A percentile compares a stretch with the other conserved stretches of the same genome.
These are phyloP conservation scores for Paecilomyces niveus DNA, from an alignment of 2,329 filamentous ascomycete species.

Conservation along the genomic window DNA sequence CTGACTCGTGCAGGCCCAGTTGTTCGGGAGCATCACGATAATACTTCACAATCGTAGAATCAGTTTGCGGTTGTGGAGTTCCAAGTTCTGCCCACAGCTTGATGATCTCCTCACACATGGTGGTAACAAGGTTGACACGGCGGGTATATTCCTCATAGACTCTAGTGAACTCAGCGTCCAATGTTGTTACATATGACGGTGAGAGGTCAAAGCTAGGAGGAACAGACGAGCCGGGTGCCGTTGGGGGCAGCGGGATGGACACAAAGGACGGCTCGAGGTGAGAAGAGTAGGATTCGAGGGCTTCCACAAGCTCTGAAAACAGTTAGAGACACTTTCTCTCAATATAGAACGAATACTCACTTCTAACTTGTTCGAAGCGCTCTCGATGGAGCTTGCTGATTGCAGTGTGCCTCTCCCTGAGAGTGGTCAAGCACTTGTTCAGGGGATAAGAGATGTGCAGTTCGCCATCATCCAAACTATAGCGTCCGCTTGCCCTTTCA, in stretches of 20 bases:
- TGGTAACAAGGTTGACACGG: constrained; percentile 67
- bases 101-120: constrained; percentile 76
- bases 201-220: constrained; percentile 89
- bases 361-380: constrained; percentile 91
- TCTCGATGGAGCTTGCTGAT: constrained; percentile 80
- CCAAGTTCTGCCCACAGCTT: constrained; percentile 94
- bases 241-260: constrained; percentile 76
- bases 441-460: constrained; percentile 78
- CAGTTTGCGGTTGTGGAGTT: constrained; percentile 87
- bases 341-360: constrained; percentile 44
- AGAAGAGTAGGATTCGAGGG: constrained; percentile 90
- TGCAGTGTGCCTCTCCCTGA: constrained; percentile 80
- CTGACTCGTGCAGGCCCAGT: constrained; percentile 82
- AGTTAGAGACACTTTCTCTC: constrained; percentile 15
- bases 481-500: constrained; percentile 56
- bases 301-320: constrained; percentile 75
- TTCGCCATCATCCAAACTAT: constrained; percentile 58
- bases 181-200: constrained; percentile 72
- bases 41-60: constrained; percentile 76
- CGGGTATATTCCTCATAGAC: constrained; percentile 95
- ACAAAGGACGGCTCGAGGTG: constrained; percentile 89
- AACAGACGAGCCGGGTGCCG: constrained; percentile 65
- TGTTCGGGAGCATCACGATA: constrained; percentile 90
- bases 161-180: constrained; percentile 86
- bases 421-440: constrained; percentile 64